Evolutionary conservation across 2,329 filamentous ascomycete genomes (phyloP), one percentile per base, ranked within the genome.

Genomic region (Aspergillus viridinutans): DNA sequence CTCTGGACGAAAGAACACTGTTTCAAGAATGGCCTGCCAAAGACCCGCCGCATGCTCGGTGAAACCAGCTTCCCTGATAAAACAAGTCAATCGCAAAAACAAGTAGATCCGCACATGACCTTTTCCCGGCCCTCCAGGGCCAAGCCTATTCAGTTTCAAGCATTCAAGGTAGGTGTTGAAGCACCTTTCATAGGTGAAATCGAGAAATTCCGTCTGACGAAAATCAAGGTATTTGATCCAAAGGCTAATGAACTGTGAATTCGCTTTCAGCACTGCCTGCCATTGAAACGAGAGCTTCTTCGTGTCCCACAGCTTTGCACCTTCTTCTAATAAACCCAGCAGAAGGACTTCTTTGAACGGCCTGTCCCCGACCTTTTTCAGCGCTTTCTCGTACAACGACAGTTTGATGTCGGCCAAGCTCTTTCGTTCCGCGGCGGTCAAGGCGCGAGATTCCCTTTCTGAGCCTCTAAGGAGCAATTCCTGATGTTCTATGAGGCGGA

Each of bases 1-100:
- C 3, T 64, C 52, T 2, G 89, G 85, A 3, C 79, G 78, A 49
- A 85, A 85, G 58, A 91, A 82, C 20, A 84, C 85, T 53, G 88
- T 78, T 67, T 97, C 93, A 0, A 97, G 74, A 1, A 89, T 66
- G 5, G 85, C 89, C 74, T 97, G 93, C 92, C 93, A 97, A 4
- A 88, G 80, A 9, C 87, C 90, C 3, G 90, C 78, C 1, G 90
- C 87, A 29, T 90, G 78, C 69, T 97, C 93, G 48, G 81, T 78
- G 68, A 89, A 96, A 0, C 93, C 93, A 49, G 89, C 80, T 67
- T 96, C 88, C 48, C 85, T 80, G 29, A 93, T 79, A 67, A 94
- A 89, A 2, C 84, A 73, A 0, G 90, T 93, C n/a, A 87, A 70
- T 43, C 90, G 84, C 1, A 95, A 76, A 20, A 96, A 83, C 1